Evolutionary conservation across 1,284 basidiomycete genomes (phyloP), one percentile per base, ranked within the genome.

Genomic region (Porodaedalea pini): DNA sequence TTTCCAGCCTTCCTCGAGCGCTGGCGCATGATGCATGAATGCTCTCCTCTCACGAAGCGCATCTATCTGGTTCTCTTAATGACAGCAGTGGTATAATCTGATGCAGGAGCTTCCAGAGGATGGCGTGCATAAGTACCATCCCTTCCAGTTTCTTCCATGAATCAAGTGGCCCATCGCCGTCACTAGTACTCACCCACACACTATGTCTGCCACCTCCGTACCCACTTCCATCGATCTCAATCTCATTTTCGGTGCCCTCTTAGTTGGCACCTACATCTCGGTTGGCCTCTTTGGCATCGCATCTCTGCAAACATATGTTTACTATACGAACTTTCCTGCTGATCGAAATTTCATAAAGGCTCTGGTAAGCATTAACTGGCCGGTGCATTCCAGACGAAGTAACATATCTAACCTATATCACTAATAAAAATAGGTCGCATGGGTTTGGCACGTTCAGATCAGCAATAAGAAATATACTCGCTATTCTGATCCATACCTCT

Each of bases 261-360:
- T 40, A n/a, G 25, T 52, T 17, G 51, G 51, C 11, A 40, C 37
- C 5, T 52, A 41, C 23, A 40, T 52, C 8, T 39, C 51, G 7
- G 17, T n/a, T 8, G 17, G n/a, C 19, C 36, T 52, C n/a, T 52
- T 52, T 25, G 51, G 51, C 5, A 10, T 52, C n/a, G 21, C 25
- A 19, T 40, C 36, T 23, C 7, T 52, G 21, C 51, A 52, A 25
- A 52, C 51, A 11, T 52, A 52, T 27, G 19, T 21, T 36, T 52
- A 52, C 17, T 52, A 52, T 27, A 21, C n/a, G 7, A 52, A 17
- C 21, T 52, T 40, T 17, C 15, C 21, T 23, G 25, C 19, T 4
- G 51, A 52, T 25, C 21, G 36, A 23, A 4, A n/a, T 4, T 37
- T 37, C 25, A 13, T 52, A 4, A 52, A 40, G 21, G 37, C 21